Evolutionary conservation across 371 early-diverging fungal genomes (phyloP).

Genomic region (Mortierella sp.): DNA sequence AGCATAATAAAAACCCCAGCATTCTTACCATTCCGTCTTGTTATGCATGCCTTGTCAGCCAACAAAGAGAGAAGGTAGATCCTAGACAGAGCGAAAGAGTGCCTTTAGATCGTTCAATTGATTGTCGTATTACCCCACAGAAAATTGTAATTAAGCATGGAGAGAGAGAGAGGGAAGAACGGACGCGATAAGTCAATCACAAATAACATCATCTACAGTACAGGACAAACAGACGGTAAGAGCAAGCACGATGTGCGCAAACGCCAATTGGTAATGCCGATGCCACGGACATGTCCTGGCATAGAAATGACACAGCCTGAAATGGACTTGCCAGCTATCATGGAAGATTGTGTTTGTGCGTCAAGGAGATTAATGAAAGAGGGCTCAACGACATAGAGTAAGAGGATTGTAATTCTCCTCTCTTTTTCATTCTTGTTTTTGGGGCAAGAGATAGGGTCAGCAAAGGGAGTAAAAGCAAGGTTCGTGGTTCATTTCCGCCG

Average conservation of each 20-base stretch:
- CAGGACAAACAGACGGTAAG: background rate
- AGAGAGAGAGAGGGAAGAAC: background rate
- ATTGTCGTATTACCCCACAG: background rate
- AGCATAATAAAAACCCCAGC: background rate
- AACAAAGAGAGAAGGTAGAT: background rate
- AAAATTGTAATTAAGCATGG: background rate
- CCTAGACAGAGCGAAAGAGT: background rate
- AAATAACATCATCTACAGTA: background rate
- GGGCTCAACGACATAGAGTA: background rate
- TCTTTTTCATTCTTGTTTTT: no score
- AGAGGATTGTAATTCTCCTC: background rate
- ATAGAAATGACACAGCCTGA: no score
- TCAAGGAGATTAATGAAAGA: background rate
- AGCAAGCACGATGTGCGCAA: background rate
- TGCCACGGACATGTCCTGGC: background rate
- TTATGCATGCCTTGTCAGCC: background rate
- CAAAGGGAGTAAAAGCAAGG: background rate
- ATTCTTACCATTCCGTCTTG: background rate
- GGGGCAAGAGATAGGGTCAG: constrained; percentile 2
- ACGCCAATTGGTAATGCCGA: background rate
- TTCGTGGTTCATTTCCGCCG: background rate
- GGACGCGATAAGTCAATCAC: background rate
- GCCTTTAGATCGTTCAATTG: background rate
- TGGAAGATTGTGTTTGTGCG: background rate
- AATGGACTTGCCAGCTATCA: background rate